Evolutionary conservation across 2,329 filamentous ascomycete species (phyloP).

Genomic region (Claviceps purpurea): DNA sequence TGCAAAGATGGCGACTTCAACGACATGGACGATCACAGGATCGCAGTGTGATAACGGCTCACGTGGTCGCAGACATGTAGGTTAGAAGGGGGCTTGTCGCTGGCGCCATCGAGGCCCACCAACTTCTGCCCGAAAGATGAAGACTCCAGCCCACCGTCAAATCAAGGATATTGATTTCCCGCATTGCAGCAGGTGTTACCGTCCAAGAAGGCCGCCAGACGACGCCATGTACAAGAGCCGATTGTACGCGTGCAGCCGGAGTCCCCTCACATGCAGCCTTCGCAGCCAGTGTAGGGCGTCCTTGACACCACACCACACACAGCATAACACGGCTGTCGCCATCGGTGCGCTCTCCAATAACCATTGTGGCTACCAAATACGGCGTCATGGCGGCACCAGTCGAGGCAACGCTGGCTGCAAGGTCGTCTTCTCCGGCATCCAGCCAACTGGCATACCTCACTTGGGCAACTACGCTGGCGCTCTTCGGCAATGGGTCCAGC

Average conservation of each 20-base stretch:
- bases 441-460: conserved; percentile 88
- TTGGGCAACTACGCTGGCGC: conserved; percentile 93
- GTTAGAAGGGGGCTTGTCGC: too few relatives aligned
- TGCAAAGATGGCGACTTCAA: too few relatives aligned
- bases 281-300: not conserved
- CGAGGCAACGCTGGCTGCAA: conserved; percentile 9
- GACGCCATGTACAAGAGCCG: not conserved
- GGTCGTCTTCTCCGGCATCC: conserved; percentile 87
- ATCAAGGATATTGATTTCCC: too few relatives aligned
- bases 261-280: not conserved
- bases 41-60: too few relatives aligned
- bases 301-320: not conserved
- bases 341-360: not conserved
- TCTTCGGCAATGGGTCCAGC: conserved; percentile 67
- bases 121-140: too few relatives aligned
- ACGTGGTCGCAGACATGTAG: too few relatives aligned
- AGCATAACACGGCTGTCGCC: not conserved
- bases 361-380: not conserved
- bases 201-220: not conserved
- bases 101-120: too few relatives aligned
- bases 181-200: not conserved
- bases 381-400: not conserved
- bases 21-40: too few relatives aligned
- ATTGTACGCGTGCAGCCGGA: not conserved
- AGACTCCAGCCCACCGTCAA: too few relatives aligned